Conservation (phyloP, 768 basidiomycete species). For the Epithele typhae region DNA sequence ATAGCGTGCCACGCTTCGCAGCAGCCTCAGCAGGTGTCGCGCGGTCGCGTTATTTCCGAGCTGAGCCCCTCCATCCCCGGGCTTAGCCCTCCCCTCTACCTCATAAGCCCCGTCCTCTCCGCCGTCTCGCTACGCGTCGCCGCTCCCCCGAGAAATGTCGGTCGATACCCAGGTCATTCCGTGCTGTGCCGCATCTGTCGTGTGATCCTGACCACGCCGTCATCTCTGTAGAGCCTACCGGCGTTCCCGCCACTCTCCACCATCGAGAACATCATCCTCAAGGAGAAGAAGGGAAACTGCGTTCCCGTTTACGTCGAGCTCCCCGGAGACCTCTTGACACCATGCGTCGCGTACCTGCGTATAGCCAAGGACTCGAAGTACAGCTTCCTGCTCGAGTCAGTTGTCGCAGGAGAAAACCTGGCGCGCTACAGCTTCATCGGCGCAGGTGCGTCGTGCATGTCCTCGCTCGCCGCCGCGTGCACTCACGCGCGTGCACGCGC, state of each 20-base stretch:
- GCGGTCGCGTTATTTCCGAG: too few relatives aligned
- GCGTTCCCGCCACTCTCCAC: constrained; percentile 69
- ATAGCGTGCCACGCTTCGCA: too few relatives aligned
- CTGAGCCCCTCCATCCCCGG: too few relatives aligned
- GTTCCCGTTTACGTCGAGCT: constrained; percentile 90
- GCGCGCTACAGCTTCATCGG: constrained; percentile 97
- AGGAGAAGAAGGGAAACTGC: constrained; percentile 86
- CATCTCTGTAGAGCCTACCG: constrained; percentile 52
- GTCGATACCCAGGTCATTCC: constrained; percentile 26
- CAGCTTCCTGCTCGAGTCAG: constrained; percentile 93
- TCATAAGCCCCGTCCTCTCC: too few relatives aligned
- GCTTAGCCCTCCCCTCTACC: too few relatives aligned
- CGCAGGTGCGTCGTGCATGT: constrained; percentile 54
- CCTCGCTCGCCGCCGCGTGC: neutral
- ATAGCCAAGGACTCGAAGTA: constrained; percentile 90
- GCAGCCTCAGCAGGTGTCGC: too few relatives aligned
- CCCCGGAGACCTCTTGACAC: constrained; percentile 94
- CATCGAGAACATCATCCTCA: constrained; percentile 72
- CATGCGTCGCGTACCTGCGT: constrained; percentile 93
- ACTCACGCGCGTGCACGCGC: neutral
- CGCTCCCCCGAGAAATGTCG: constrained; percentile 1
- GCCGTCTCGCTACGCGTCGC: neutral
- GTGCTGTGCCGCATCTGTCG: neutral
- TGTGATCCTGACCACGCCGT: neutral
- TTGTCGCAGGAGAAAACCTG: constrained; percentile 84